These are phyloP conservation scores for Adiantum capillusveneris DNA, from an alignment of 75 land plant species.

Conservation along the genomic window DNA sequence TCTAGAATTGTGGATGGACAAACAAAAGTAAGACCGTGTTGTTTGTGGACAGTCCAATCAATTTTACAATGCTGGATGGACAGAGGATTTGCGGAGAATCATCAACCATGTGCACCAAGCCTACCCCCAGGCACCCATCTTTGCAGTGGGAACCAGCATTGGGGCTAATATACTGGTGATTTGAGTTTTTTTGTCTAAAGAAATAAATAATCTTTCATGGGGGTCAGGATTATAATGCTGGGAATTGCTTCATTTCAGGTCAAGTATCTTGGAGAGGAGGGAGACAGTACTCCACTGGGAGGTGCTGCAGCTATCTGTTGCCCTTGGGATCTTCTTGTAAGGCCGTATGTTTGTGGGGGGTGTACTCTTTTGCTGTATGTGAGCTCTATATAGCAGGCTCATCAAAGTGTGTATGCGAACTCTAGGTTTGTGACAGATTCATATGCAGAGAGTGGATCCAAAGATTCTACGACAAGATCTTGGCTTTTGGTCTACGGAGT, in stretches of 20 bases:
- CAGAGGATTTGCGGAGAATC: conserved; percentile 73
- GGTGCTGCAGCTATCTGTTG: conserved; percentile 88
- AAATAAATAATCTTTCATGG: not conserved
- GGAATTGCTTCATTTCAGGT: conserved; percentile 36
- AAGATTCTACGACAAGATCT: conserved; percentile 58
- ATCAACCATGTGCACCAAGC: conserved; percentile 54
- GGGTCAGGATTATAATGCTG: conserved; percentile 1
- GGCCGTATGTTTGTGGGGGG: no score
- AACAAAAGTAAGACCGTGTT: no score
- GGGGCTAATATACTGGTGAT: conserved; percentile 94
- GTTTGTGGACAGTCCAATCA: conserved; percentile 65
- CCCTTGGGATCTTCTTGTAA: conserved; percentile 99
- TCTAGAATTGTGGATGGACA: no score
- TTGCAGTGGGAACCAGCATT: conserved; percentile 86
- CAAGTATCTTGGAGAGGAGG: conserved; percentile 95
- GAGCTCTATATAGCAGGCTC: no score
- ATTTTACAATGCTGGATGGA: conserved; percentile 99
- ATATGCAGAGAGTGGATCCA: conserved; percentile 57
- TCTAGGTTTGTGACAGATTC: conserved; percentile 83
- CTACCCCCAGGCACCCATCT: conserved; percentile 68
- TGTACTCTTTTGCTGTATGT: no score
- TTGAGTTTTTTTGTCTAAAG: no score
- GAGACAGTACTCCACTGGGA: conserved; percentile 62
- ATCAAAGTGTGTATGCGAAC: no score
- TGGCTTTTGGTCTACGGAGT: conserved; percentile 65